A percentile compares a stretch with the other conserved stretches of the same genome.
phyloP scores from a whole-genome alignment of 306 rosid genomes.

The Arachis hypogaea region DNA sequence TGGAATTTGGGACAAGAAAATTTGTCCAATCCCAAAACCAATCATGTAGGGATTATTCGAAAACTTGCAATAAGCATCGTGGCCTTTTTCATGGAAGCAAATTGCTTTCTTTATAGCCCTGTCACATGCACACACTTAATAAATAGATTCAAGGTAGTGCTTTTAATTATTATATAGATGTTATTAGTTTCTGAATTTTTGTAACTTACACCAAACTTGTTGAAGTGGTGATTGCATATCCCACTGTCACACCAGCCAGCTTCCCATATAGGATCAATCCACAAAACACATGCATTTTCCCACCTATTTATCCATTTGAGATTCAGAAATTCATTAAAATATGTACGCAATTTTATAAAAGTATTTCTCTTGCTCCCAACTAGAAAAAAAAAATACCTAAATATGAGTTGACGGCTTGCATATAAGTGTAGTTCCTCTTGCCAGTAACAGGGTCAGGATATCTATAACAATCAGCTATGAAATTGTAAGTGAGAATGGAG shows the following conservation, averaged over 20 bases:
- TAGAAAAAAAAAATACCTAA: conserved; percentile 22
- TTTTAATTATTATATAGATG: too few relatives aligned
- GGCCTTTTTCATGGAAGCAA: conserved; percentile 57
- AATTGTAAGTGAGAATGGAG: conserved; percentile 46
- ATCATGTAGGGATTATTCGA: conserved; percentile 68
- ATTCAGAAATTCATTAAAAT: too few relatives aligned
- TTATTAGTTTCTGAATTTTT: not conserved
- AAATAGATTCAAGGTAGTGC: not conserved
- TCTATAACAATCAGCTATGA: conserved; percentile 54
- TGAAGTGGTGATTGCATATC: conserved; percentile 55
- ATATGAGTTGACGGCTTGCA: conserved; percentile 48
- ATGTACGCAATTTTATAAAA: too few relatives aligned
- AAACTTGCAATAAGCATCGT: conserved; percentile 59
- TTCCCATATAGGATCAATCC: conserved; percentile 49
- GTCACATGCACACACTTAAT: conserved; percentile 1
- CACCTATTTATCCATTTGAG: conserved; percentile 38
- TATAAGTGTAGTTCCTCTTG: conserved; percentile 52
- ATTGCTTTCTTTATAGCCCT: conserved; percentile 64
- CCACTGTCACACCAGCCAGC: conserved; percentile 46
- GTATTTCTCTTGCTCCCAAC: too few relatives aligned
- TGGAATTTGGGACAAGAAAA: conserved; percentile 64
- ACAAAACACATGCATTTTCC: conserved; percentile 44
- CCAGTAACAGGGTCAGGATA: conserved; percentile 41
- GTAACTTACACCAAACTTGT: conserved; percentile 56
- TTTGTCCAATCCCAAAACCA: conserved; percentile 53